Conservation (phyloP, 2,329 filamentous ascomycete genomes). For the Cordyceps farinosa region DNA sequence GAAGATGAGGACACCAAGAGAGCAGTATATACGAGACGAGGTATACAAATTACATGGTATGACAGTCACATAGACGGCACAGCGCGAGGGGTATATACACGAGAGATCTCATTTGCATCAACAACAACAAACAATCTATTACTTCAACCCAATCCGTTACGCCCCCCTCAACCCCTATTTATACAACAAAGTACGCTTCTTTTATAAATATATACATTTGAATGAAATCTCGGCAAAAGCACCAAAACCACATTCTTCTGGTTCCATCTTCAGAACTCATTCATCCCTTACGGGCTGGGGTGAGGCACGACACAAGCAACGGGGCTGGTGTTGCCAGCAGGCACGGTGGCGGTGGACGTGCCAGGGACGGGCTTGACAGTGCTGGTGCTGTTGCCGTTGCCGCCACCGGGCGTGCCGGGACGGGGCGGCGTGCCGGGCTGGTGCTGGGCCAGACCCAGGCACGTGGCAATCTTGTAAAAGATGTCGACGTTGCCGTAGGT, state of each 20-base stretch:
- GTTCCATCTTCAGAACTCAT: neutral
- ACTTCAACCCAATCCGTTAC: neutral
- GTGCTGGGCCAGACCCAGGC: conserved; percentile 52
- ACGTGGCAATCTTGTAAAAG: conserved; percentile 70
- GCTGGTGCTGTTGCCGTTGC: neutral
- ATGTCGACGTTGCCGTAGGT: conserved; percentile 69
- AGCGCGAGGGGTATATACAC: no score
- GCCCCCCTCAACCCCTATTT: conserved; percentile 6
- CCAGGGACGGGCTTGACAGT: neutral
- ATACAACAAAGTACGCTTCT: neutral
- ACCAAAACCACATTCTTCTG: neutral
- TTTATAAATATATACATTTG: conserved; percentile 2
- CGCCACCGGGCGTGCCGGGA: neutral
- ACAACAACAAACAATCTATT: neutral
- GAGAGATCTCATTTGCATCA: neutral
- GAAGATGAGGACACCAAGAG: neutral
- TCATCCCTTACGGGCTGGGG: neutral
- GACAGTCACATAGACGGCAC: neutral
- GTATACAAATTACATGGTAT: neutral
- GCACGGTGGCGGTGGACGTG: neutral
- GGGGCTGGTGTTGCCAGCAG: neutral
- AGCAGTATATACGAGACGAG: neutral
- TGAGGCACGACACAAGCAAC: neutral
- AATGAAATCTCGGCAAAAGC: neutral
- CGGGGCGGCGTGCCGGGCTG: conserved; percentile 20